A percentile compares a stretch with the other conserved stretches of the same genome.
Conservation (phyloP, 2,329 filamentous ascomycete genomes). For the Colletotrichum lupini region DNA sequence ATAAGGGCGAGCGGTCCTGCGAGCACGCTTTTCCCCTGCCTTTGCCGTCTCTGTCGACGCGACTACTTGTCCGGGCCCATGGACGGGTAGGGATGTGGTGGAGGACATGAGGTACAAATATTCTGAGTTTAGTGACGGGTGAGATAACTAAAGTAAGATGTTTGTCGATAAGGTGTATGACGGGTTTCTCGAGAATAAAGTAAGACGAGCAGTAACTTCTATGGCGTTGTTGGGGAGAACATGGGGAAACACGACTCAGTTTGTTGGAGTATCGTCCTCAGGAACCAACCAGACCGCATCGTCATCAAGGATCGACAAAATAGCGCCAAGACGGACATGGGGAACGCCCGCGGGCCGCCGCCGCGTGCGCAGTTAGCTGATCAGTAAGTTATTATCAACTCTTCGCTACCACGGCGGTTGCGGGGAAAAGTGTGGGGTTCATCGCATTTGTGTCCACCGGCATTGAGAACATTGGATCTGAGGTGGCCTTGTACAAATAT, state of each 20-base stretch:
- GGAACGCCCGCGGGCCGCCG: not conserved
- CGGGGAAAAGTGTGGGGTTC: conserved; percentile 8
- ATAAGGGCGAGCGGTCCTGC: not conserved
- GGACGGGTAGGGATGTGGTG: not conserved
- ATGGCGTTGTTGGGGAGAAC: not conserved
- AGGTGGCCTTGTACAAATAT: not conserved
- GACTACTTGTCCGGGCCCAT: not conserved
- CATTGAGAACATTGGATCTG: not conserved
- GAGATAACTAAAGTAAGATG: not conserved
- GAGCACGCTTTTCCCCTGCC: not conserved
- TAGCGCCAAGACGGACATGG: conserved; percentile 2
- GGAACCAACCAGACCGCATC: not conserved
- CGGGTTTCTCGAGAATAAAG: not conserved
- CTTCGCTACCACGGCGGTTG: not conserved
- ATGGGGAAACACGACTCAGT: not conserved
- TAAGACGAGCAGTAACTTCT: not conserved
- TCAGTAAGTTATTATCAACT: conserved; percentile 22
- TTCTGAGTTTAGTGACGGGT: not conserved
- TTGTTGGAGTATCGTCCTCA: not conserved
- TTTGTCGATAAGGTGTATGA: not conserved
- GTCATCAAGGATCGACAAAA: not conserved
- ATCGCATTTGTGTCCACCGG: not conserved
- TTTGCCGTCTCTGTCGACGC: not conserved
- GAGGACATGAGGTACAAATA: not conserved
- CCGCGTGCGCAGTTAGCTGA: not conserved